These are phyloP conservation scores for Amphibolis antarctica DNA, from an alignment of 106 monocot genomes.

Conservation along the genomic window DNA sequence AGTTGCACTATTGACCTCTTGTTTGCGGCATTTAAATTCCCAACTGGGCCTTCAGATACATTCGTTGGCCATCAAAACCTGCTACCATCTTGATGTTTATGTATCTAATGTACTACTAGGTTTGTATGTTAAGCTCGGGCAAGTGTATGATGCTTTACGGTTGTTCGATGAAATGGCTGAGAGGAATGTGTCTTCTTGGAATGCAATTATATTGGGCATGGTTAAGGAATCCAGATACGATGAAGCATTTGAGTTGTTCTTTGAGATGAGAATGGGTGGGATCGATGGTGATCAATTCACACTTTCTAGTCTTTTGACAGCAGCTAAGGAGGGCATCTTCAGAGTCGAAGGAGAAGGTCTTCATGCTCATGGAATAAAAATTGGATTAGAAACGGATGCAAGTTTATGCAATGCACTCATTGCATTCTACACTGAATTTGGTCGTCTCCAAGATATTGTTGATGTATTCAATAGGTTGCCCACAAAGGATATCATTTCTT, in stretches of 20 bases:
- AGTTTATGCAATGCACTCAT: slow-evolving; percentile 72
- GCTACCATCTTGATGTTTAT: slow-evolving; percentile 12
- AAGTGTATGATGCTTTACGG: slow-evolving; percentile 13
- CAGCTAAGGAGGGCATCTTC: slow-evolving; percentile 20
- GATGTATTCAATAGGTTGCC: slow-evolving; percentile 57
- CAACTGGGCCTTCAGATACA: slow-evolving; percentile 46
- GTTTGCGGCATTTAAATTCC: slow-evolving; percentile 28
- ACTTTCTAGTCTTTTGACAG: slow-evolving; percentile 52
- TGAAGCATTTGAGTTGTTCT: slow-evolving; percentile 45
- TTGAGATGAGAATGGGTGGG: slow-evolving; percentile 44
- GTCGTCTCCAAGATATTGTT: slow-evolving; percentile 34
- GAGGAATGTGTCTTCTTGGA: slow-evolving; percentile 79
- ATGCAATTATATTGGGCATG: slow-evolving; percentile 50
- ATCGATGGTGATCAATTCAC: slow-evolving; percentile 43
- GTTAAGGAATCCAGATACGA: slow-evolving; percentile 37
- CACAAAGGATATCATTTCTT: slow-evolving; percentile 55
- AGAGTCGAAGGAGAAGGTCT: slow-evolving; percentile 28
- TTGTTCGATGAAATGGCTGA: slow-evolving; percentile 43
- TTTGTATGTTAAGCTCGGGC: slow-evolving; percentile 32
- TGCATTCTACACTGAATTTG: slow-evolving; percentile 50
- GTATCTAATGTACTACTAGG: slow-evolving; percentile 65
- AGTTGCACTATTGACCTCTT: slow-evolving; percentile 48
- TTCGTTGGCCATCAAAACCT: slow-evolving; percentile 35
- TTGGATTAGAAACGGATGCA: slow-evolving; percentile 58
- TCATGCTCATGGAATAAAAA: slow-evolving; percentile 65